phyloP scores from a whole-genome alignment of 1,284 basidiomycete genomes.

The Rugosomyces carneus region DNA sequence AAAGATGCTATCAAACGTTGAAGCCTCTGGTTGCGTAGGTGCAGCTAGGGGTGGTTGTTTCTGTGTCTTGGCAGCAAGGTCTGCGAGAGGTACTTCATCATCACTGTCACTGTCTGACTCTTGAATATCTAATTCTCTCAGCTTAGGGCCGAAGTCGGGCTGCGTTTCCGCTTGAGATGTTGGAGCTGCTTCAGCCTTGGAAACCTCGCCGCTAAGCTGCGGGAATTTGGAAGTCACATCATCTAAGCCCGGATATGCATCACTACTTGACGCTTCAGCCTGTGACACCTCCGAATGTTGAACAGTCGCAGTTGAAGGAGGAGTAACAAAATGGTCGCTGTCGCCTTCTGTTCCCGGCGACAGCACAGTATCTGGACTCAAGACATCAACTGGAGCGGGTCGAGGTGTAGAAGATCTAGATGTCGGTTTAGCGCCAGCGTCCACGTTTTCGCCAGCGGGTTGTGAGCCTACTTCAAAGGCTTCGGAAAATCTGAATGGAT shows the following conservation, averaged over 20 bases:
- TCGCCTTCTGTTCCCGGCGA: conserved; percentile 34
- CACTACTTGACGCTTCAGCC: conserved; percentile 12
- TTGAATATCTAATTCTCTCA: conserved; percentile 62
- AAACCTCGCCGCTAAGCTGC: conserved; percentile 10
- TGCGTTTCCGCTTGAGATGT: conserved; percentile 21
- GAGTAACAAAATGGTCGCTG: conserved; percentile 56
- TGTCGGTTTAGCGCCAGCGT: conserved; percentile 2
- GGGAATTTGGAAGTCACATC: conserved; percentile 26
- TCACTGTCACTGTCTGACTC: conserved; percentile 57
- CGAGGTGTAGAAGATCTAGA: conserved; percentile 12
- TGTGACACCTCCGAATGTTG: conserved; percentile 19
- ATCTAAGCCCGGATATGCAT: conserved; percentile 31
- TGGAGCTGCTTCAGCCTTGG: conserved; percentile 14
- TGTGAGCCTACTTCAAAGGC: conserved; percentile 26
- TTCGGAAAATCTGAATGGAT: conserved; percentile 59
- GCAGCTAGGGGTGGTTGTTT: conserved; percentile 17
- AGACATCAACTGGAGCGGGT: conserved; percentile 8
- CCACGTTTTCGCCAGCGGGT: conserved; percentile 12
- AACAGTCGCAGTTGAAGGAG: conserved; percentile 40
- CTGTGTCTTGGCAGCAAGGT: conserved; percentile 24
- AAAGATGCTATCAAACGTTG: conserved; percentile 62
- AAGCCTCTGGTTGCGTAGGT: conserved; percentile 18
- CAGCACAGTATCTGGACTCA: conserved; percentile 14
- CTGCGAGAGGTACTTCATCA: conserved; percentile 42
- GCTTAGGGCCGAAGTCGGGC: conserved; percentile 46